These are phyloP conservation scores for Scalesia atractyloides DNA, from an alignment of 129 eudicot genomes.

Conservation along the genomic window DNA sequence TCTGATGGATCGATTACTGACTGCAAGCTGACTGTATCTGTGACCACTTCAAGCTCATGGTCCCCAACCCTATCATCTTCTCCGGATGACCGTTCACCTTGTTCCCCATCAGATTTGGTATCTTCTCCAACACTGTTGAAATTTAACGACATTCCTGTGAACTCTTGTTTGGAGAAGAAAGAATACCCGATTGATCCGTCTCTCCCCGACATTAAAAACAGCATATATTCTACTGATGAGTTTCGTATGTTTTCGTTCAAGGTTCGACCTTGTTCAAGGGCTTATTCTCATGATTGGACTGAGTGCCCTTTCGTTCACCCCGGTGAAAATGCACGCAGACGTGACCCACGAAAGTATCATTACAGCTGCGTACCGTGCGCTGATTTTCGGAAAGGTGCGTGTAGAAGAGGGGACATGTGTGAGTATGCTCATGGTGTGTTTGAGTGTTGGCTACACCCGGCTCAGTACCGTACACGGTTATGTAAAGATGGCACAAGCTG, in stretches of 20 bases:
- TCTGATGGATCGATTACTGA: slow-evolving; percentile 54
- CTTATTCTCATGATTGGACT: slow-evolving; percentile 94
- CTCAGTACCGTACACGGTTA: slow-evolving; percentile 79
- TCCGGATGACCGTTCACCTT: slow-evolving; percentile 61
- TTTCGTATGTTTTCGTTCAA: slow-evolving; percentile 91
- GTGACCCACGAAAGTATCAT: slow-evolving; percentile 86
- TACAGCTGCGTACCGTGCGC: slow-evolving; percentile 95
- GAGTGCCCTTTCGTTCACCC: slow-evolving; percentile 97
- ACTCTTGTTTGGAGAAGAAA: slow-evolving; percentile 61
- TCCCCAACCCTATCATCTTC: slow-evolving; percentile 72
- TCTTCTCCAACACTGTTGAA: slow-evolving; percentile 58
- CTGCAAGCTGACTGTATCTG: slow-evolving; percentile 49
- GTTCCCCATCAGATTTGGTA: slow-evolving; percentile 55
- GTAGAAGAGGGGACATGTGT: slow-evolving; percentile 93
- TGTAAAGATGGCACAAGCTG: slow-evolving; percentile 87
- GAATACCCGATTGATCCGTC: slow-evolving; percentile 88
- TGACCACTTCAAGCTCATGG: slow-evolving; percentile 46
- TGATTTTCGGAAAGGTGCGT: slow-evolving; percentile 82
- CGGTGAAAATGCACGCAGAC: slow-evolving; percentile 84
- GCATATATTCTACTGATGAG: slow-evolving; percentile 86
- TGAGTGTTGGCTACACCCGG: slow-evolving; percentile 97
- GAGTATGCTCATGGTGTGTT: slow-evolving; percentile 94
- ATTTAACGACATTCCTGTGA: slow-evolving; percentile 41
- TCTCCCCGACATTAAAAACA: slow-evolving; percentile 76
- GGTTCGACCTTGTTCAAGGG: slow-evolving; percentile 89